Evolutionary conservation across 768 basidiomycete genomes (phyloP), one percentile per base, ranked within the genome.

Genomic region (Leccinellum luteum): DNA sequence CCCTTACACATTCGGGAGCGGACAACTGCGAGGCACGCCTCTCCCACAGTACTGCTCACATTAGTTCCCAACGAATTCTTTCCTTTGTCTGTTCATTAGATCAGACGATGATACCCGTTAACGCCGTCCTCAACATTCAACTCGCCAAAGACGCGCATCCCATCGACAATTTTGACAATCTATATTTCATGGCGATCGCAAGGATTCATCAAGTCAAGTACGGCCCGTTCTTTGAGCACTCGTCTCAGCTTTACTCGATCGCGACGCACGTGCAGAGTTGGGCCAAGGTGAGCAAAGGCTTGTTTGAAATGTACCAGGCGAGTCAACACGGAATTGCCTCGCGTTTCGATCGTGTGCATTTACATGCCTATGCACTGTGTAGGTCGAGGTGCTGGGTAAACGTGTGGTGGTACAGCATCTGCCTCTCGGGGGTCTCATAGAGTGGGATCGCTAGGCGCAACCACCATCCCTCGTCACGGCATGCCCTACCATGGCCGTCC

Each of bases 321-420:
- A 68, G 62, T 57, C 38, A n/a, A 32, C 23, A 51, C 27, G 34
- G 53, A 38, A n/a, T 41, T 32, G 19, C 51, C 15, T 49, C 6
- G 48, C 28, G 1, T 35, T 6, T 23, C 3, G 32, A 41, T 31
- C 32, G n/a, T 54, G 51, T 41, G 38, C 17, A 2, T 48, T 68
- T 48, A 60, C 51, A 55, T 48, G 32, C 15, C 32, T 21, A 28
- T 56, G 23, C 38, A 27, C 55, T 27, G 23, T 27, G 23, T 59
- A 92, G 84, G 94, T 86, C 7, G 96, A 99, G 73, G 94, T 98
- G 13, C 77, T 98, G 43, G 86, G 87, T 15, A 98, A 98, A 73
- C 82, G 91, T 15, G 95, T 98, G n/a, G 96, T 98, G 5, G 92
- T 98, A 4, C 95, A 98, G 70, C 94, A 97, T 69, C 77, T 98